Evolutionary conservation across 2,329 filamentous ascomycete species (phyloP), one percentile per base, ranked within the genome.

Genomic region (Cladorrhinum sp.): DNA sequence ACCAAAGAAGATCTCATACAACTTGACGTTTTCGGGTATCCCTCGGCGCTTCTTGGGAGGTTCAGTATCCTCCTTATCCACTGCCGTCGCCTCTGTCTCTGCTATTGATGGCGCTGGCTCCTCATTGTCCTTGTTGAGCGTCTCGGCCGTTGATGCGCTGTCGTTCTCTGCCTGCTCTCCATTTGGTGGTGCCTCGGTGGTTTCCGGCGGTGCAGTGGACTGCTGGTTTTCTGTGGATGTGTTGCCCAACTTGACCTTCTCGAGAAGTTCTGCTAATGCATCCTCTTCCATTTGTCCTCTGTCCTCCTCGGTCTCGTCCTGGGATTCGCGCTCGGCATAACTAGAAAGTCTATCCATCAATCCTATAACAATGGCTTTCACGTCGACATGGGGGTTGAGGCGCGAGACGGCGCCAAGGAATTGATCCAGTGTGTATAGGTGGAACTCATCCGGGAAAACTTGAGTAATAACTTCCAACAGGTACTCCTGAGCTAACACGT

Each of bases 391-490:
- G 0, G 93, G 95, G 70, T 99, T 97, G 38, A 99, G 81, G 60
- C 93, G 84, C 13, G 93, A 92, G 32, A 96, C 96, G 6, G 95
- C 95, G 8, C 90, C 95, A 32, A 99, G 85, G 73, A 99, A 91
- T 72, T 97, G 90, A 72, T 98, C 95, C 29, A 99, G 85, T 0
- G 95, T 99, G 73, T 99, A 93, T 22, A 99, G 85, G 75, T 99
- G 96, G 74, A 93, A 99, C 72, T 99, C 95, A 76, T 99, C 95
- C 0, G 95, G 95, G 79, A 99, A 99, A 56, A 98, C 95, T 75
- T 99, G 96, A 4, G 93, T 99, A 66, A 99, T 96, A 64, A 99
- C 95, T 82, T 99, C 95, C 54, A 99, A 81, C 12, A 99, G 84
- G 77, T 99, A 99, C 74, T 99, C 95, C 74, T 99, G 95, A 32